Evolutionary conservation across 2,329 filamentous ascomycete genomes (phyloP), one percentile per base, ranked within the genome.

Genomic region (Monosporascus sp.): DNA sequence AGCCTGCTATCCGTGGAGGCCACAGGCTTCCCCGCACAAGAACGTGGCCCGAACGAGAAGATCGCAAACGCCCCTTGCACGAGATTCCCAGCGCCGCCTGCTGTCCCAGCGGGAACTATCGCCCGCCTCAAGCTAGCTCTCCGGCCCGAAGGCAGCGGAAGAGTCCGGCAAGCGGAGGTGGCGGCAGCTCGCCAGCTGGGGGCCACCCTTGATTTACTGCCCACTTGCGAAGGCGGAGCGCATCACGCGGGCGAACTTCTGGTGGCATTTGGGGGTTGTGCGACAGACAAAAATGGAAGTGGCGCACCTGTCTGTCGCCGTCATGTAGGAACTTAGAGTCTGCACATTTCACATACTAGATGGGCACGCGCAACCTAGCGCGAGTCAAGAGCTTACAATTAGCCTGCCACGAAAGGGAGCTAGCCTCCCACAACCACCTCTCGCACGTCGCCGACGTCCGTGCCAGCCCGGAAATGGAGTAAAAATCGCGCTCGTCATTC

Each of bases 101-200:
- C 27, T 14, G 8, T 11, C 27, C 31, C 31, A 35, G 31, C 31
- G 31, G 14, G 11, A 35, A 4, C 3, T 7, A 20, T 24, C 38
- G 41, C 38, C 5, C 15, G 25, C 6, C 8, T 20, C 63, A 37
- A 78, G 69, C 75, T 75, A 79, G 17, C 76, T 69, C 57, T 79
- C 74, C 1, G 76, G 76, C 6, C 68, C 52, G 55, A 70, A 79
- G 1, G 56, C 51, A 50, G 31, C 11, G 11, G 5, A 70, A 69
- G 0, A 75, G 69, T 24, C 70, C 58, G 0, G 71, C 70, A 62
- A 70, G 77, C 63, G 37, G 17, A 37, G 37, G 8, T 49, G 44
- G 7, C 17, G 37, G 24, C 37, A 44, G 8, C 15, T 31, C 15
- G 9, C 15, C 7, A 52, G 38, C 39, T 27, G 47, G 27, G 31